A percentile compares a stretch with the other conserved stretches of the same genome.
These are phyloP conservation scores for Corylus heterophylla DNA, from an alignment of 306 rosid species.

Conservation along the genomic window DNA sequence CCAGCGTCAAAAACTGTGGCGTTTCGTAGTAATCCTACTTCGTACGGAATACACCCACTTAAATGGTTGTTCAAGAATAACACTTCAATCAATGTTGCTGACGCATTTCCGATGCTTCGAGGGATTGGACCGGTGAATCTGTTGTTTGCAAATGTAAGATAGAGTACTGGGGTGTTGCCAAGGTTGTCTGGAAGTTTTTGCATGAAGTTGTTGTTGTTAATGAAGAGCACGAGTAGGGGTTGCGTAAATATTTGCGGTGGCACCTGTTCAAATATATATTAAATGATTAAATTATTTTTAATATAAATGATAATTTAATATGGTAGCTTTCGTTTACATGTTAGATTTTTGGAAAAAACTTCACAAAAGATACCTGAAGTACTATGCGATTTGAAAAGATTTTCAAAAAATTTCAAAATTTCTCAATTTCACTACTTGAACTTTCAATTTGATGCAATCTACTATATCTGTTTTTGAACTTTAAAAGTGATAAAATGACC, in stretches of 20 bases:
- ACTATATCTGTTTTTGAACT: too few species aligned
- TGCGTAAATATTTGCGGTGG: conserved; percentile 33
- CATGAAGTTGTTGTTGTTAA: conserved; percentile 44
- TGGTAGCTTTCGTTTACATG: too few species aligned
- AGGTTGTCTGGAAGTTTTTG: conserved; percentile 30
- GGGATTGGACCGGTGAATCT: conserved; percentile 50
- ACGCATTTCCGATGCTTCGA: conserved; percentile 38
- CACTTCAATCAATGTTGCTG: conserved; percentile 33
- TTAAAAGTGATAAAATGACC: too few species aligned
- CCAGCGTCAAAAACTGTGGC: conserved; percentile 44
- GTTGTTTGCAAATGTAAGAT: conserved; percentile 52
- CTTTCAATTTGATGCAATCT: too few species aligned
- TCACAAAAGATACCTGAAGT: too few species aligned
- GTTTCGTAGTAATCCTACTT: conserved; percentile 36
- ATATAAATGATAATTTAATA: too few species aligned
- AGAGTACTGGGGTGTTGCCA: conserved; percentile 34
- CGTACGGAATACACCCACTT: conserved; percentile 50
- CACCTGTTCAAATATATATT: background rate
- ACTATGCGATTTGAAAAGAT: too few species aligned
- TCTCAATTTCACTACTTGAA: too few species aligned
- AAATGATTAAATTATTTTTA: too few species aligned
- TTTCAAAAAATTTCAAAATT: too few species aligned
- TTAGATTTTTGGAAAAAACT: too few species aligned
- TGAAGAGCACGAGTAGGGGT: conserved; percentile 35
- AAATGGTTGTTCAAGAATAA: conserved; percentile 38